phyloP scores from a whole-genome alignment of 2,329 filamentous ascomycete genomes.

The Diaporthe destruens region DNA sequence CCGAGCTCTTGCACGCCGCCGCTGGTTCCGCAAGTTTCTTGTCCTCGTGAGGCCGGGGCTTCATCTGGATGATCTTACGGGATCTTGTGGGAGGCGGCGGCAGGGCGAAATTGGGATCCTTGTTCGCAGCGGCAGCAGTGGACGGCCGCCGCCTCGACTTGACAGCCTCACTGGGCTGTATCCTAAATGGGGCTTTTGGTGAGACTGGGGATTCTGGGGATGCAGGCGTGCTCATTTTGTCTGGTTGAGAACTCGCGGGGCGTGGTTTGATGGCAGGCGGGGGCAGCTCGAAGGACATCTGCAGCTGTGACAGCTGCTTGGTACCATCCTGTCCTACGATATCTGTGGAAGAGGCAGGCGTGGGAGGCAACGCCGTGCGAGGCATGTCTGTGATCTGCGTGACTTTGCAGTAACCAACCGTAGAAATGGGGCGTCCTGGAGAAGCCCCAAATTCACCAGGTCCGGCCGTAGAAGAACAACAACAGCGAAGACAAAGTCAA shows the following conservation, averaged over 20 bases:
- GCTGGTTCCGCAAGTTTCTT: constrained; percentile 43
- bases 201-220: constrained; percentile 43
- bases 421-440: neutral
- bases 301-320: constrained; percentile 70
- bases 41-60: constrained; percentile 68
- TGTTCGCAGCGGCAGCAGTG: constrained; percentile 61
- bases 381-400: constrained; percentile 65
- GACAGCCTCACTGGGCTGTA: constrained; percentile 64
- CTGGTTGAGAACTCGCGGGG: constrained; percentile 49
- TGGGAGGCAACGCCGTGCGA: constrained; percentile 75
- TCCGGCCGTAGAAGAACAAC: neutral
- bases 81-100: constrained; percentile 93
- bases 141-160: constrained; percentile 67
- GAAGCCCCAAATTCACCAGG: neutral
- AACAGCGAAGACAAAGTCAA: constrained; percentile 5
- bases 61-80: constrained; percentile 99
- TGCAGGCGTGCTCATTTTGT: constrained; percentile 35
- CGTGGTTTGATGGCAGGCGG: constrained; percentile 76
- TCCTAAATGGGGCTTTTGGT: constrained; percentile 54
- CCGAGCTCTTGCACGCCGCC: constrained; percentile 43
- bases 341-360: constrained; percentile 84
- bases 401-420: neutral
- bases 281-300: constrained; percentile 80
- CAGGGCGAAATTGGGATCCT: constrained; percentile 75
- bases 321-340: constrained; percentile 79